Evolutionary conservation across 345 rosid genomes (phyloP).

Genomic region (Citrus sinensis): DNA sequence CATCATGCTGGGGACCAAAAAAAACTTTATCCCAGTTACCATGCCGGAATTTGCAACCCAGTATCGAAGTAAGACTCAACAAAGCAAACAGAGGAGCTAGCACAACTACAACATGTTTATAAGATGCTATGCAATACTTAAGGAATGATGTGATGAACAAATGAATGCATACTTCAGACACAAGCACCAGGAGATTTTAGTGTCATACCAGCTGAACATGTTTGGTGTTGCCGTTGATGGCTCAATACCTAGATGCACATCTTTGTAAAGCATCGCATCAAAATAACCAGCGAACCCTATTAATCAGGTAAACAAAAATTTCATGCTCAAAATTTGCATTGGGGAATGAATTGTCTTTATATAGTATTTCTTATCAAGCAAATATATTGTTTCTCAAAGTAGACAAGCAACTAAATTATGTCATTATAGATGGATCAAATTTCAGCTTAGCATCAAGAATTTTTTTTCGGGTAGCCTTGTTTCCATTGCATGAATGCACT

Average conservation of each 20-base stretch:
- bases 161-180: neutral
- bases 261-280: constrained; percentile 85
- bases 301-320: constrained; percentile 13
- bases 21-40: neutral
- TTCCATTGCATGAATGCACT: neutral
- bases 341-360: neutral
- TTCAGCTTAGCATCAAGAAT: neutral
- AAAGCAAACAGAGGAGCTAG: neutral
- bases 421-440: neutral
- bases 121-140: neutral
- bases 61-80: neutral
- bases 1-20: neutral
- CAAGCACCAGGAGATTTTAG: neutral
- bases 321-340: constrained; percentile 13
- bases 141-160: neutral
- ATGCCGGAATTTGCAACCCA: neutral
- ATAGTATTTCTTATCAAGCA: neutral
- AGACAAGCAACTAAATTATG: neutral
- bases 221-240: constrained; percentile 90
- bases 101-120: neutral
- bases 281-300: constrained; percentile 96
- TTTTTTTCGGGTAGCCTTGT: neutral
- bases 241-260: constrained; percentile 94
- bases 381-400: neutral
- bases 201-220: constrained; percentile 95